These are phyloP conservation scores for Terfezia boudieri DNA, from an alignment of 495 filamentous ascomycete genomes.

Conservation along the genomic window DNA sequence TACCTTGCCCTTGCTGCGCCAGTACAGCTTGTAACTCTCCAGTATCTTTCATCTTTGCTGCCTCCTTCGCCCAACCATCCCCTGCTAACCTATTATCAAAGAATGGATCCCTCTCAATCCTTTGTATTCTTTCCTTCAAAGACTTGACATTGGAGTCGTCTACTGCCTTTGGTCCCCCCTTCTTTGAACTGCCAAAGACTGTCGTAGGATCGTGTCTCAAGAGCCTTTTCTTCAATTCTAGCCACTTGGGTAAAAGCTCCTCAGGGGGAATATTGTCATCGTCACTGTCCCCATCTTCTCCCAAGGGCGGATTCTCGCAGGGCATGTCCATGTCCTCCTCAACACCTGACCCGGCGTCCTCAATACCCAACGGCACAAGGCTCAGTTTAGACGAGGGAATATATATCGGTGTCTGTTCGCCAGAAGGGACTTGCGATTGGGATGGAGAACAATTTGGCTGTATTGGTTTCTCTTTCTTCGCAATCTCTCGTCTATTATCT, in stretches of 20 bases:
- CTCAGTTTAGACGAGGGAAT: not conserved
- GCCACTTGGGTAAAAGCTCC: conserved; percentile 49
- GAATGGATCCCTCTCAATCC: conserved; percentile 35
- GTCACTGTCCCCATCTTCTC: conserved; percentile 22
- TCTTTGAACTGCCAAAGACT: conserved; percentile 26
- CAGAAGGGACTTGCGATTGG: conserved; percentile 6
- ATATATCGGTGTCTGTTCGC: not conserved
- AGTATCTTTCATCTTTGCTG: not conserved
- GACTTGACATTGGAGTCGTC: conserved; percentile 7
- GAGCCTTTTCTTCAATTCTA: conserved; percentile 45
- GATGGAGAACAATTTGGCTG: not conserved
- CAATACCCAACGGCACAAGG: not conserved
- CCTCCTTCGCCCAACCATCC: not conserved
- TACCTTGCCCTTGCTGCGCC: conserved; percentile 30
- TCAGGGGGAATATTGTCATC: conserved; percentile 45
- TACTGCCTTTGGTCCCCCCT: conserved; percentile 20
- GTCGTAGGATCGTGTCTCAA: conserved; percentile 49
- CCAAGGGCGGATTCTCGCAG: conserved; percentile 8
- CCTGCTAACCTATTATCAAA: not conserved
- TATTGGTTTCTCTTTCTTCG: conserved; percentile 1
- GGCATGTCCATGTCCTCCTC: conserved; percentile 19
- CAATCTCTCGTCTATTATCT: not conserved
- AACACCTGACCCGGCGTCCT: conserved; percentile 11
- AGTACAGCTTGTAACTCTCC: not conserved
- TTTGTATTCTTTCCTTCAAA: conserved; percentile 13